These are phyloP conservation scores for Escovopsis sp. DNA, from an alignment of 2,329 filamentous ascomycete genomes.

Conservation along the genomic window DNA sequence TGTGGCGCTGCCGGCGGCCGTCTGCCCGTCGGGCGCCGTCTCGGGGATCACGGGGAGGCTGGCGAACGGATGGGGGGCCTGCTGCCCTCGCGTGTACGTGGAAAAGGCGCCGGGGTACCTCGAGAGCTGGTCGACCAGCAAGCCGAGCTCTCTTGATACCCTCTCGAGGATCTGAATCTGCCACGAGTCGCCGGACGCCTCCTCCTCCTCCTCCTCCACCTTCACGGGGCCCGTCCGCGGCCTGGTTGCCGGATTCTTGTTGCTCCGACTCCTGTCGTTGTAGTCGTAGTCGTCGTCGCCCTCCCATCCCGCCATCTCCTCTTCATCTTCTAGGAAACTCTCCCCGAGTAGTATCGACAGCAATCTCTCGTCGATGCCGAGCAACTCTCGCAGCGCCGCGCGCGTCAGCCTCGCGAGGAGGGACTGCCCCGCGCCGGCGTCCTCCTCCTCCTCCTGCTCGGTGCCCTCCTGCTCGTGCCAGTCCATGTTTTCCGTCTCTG, in stretches of 20 bases:
- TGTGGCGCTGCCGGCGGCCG: slow-evolving; percentile 12
- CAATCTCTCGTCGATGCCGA: slow-evolving; percentile 77
- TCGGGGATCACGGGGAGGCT: slow-evolving; percentile 55
- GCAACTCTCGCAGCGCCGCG: slow-evolving; percentile 73
- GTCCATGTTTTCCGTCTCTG: slow-evolving; percentile 28
- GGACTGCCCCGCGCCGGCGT: slow-evolving; percentile 31
- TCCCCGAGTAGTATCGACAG: slow-evolving; percentile 83
- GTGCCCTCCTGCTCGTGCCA: slow-evolving; percentile 26
- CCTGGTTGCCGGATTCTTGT: slow-evolving; percentile 23
- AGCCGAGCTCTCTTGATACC: slow-evolving; percentile 73
- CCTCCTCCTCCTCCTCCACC: slow-evolving; percentile 11
- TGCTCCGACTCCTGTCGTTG: too few species aligned
- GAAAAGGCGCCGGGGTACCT: slow-evolving; percentile 74
- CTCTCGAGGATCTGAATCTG: slow-evolving; percentile 67
- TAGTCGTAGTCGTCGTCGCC: too few species aligned
- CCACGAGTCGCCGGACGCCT: slow-evolving; percentile 39
- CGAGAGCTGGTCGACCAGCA: slow-evolving; percentile 68
- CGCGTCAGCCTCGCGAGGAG: slow-evolving; percentile 71
- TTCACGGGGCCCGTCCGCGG: slow-evolving; percentile 27
- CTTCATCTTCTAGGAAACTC: slow-evolving; percentile 38
- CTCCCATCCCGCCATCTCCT: slow-evolving; percentile 31
- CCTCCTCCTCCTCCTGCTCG: background rate
- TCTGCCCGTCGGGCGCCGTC: slow-evolving; percentile 21
- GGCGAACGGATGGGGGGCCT: slow-evolving; percentile 57
- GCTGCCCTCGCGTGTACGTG: slow-evolving; percentile 51